Evolutionary conservation across 225 moss, liverwort and hornwort species (phyloP), one percentile per base, ranked within the genome.

Genomic region (Rhytidiadelphus loreus): DNA sequence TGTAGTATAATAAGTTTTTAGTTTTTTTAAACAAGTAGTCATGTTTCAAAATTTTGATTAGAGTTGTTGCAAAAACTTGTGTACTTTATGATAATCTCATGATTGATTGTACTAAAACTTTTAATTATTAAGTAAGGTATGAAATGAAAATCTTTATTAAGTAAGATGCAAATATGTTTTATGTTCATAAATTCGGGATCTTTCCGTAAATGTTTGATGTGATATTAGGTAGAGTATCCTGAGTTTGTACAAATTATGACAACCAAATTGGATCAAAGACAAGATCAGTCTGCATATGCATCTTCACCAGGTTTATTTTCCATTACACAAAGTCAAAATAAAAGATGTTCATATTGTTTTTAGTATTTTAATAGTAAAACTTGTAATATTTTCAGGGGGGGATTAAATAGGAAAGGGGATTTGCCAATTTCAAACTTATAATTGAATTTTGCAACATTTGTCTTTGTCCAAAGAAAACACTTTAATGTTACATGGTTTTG

Each of bases 171-270:
- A 52, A 52, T 14, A 52, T 52, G 52, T 52, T 52, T 52, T 52
- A 52, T 52, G 4, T 15, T 52, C 52, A 15, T 52, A 52, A 14
- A 8, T 52, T 52, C 3, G 3, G 52, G 52, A 52, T 52, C 3
- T 52, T 52, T 4, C 8, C 52, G 13, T 52, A 52, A 52, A 52
- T 52, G 14, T 52, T 52, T 13, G 52, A 52, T 63, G 12, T 61
- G 16, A 74, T 81, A 5, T n/a, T 75, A 97, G 98, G 95, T 98
- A 41, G 98, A 98, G 65, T 98, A 98, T 86, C 92, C 94, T 30
- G 98, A 98, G 80, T 98, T 98, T 90, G 95, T 98, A 15, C 97
- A 98, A 90, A 96, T 98, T 35, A 98, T 98, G 98, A 98, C 98
- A 37, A 95, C 98, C 33, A 98, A 96, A 89, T 80, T 98, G 79